Percentiles rank a stretch among this genome's conserved stretches.
phyloP scores from a whole-genome alignment of 2,329 filamentous ascomycete species.

The Pseudogymnoascus sp. region DNA sequence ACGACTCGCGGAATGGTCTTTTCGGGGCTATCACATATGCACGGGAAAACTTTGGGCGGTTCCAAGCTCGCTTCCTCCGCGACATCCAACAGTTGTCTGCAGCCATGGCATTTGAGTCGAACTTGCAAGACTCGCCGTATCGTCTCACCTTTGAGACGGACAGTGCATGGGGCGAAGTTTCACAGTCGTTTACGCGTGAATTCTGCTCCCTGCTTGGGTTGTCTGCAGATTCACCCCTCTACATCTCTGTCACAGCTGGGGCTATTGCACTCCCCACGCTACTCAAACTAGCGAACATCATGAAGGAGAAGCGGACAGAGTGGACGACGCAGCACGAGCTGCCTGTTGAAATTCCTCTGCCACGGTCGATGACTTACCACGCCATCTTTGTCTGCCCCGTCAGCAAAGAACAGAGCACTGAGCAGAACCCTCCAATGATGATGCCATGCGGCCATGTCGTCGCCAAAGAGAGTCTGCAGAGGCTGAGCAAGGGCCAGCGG shows the following conservation, averaged over 20 bases:
- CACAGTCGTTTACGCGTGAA: constrained; percentile 81
- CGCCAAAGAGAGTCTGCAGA: constrained; percentile 71
- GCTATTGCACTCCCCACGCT: constrained; percentile 84
- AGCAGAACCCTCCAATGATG: constrained; percentile 92
- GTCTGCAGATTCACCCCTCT: constrained; percentile 84
- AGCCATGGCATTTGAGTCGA: constrained; percentile 70
- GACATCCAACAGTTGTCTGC: constrained; percentile 77
- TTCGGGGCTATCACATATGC: constrained; percentile 68
- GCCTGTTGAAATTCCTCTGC: constrained; percentile 62
- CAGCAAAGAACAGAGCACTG: constrained; percentile 90
- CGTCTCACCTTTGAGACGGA: constrained; percentile 65
- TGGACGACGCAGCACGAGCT: constrained; percentile 92
- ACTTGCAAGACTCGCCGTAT: constrained; percentile 72
- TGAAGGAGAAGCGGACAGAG: constrained; percentile 81
- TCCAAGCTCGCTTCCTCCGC: constrained; percentile 62
- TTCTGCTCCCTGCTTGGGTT: constrained; percentile 89
- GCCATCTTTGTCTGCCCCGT: constrained; percentile 97
- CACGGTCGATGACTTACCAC: constrained; percentile 65
- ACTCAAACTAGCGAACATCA: constrained; percentile 79
- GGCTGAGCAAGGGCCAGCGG: constrained; percentile 65
- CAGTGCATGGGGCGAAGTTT: constrained; percentile 72
- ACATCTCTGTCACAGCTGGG: constrained; percentile 85
- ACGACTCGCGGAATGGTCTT: constrained; percentile 46
- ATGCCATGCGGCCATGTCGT: constrained; percentile 93
- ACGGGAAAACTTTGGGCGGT: constrained; percentile 61